phyloP scores from a whole-genome alignment of 768 basidiomycete species.

The Leccinellum albellum region DNA sequence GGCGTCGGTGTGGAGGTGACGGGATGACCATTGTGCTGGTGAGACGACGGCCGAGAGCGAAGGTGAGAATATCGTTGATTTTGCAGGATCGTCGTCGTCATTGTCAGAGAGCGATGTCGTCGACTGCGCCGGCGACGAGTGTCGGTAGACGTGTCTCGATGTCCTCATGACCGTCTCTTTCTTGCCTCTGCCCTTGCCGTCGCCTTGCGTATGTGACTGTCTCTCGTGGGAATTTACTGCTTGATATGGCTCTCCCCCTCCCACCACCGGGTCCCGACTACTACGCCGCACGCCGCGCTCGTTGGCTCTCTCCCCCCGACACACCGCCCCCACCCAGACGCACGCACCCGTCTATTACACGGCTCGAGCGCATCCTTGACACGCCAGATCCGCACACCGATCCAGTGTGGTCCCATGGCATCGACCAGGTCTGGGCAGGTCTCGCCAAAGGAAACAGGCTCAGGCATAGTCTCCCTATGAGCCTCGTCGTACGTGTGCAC shows the following conservation, averaged over 20 bases:
- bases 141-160: conserved; percentile 34
- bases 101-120: conserved; percentile 77
- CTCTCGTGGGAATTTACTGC: conserved; percentile 18
- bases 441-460: conserved; percentile 56
- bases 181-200: not conserved
- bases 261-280: conserved; percentile 62
- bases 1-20: conserved; percentile 32
- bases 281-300: conserved; percentile 57
- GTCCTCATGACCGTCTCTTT: conserved; percentile 20
- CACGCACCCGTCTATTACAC: conserved; percentile 39
- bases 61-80: conserved; percentile 39
- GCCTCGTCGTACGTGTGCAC: conserved; percentile 50
- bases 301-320: conserved; percentile 49
- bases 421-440: conserved; percentile 62
- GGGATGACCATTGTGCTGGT: conserved; percentile 63
- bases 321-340: conserved; percentile 23
- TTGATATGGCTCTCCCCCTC: conserved; percentile 32
- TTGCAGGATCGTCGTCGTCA: conserved; percentile 60
- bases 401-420: conserved; percentile 50
- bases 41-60: conserved; percentile 41
- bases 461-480: conserved; percentile 59
- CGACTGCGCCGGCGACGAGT: conserved; percentile 58
- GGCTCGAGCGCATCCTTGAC: conserved; percentile 50
- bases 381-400: conserved; percentile 47
- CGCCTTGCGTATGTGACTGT: not conserved